A percentile compares a stretch with the other conserved stretches of the same genome.
phyloP scores from a whole-genome alignment of 2,329 filamentous ascomycete genomes.

The Sporothrix brunneoviolacea region DNA sequence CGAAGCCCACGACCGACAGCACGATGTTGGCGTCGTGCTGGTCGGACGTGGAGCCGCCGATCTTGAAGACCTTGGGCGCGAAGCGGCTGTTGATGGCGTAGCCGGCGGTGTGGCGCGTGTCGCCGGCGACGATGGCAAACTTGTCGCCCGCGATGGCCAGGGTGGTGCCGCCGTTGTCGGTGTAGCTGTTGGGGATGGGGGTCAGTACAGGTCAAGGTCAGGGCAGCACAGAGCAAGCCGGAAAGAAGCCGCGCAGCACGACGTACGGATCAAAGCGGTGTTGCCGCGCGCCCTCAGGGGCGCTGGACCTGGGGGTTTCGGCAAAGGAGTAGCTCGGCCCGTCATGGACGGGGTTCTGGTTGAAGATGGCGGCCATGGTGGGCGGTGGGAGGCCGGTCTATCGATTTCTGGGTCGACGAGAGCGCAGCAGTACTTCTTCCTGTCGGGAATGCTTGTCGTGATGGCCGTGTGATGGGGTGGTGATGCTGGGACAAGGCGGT shows the following conservation, averaged over 20 bases:
- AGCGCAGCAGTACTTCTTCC: too few relatives aligned
- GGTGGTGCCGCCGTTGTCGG: conserved; percentile 95
- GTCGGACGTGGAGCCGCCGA: conserved; percentile 81
- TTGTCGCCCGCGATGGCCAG: conserved; percentile 89
- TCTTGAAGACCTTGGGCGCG: conserved; percentile 93
- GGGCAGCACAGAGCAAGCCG: too few relatives aligned
- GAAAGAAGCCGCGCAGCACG: too few relatives aligned
- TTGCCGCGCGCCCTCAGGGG: conserved; percentile 52
- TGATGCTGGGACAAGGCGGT: conserved; percentile 4
- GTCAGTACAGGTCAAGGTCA: not conserved
- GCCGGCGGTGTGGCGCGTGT: conserved; percentile 90
- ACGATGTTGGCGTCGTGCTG: conserved; percentile 82
- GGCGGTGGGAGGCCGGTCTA: not conserved
- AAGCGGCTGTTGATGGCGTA: conserved; percentile 99
- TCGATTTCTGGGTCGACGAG: not conserved
- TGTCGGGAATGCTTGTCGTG: not conserved
- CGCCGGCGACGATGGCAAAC: conserved; percentile 94
- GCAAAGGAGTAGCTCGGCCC: conserved; percentile 64
- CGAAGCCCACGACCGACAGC: conserved; percentile 90
- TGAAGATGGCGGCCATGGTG: conserved; percentile 61
- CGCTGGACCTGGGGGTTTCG: conserved; percentile 48
- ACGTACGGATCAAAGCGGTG: conserved; percentile 90
- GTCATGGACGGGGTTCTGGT: conserved; percentile 62
- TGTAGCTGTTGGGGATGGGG: conserved; percentile 59
- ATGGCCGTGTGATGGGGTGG: conserved; percentile 4